These are phyloP conservation scores for Vitis hybrid DNA, from an alignment of 177 flowering plant genomes.

Conservation along the genomic window DNA sequence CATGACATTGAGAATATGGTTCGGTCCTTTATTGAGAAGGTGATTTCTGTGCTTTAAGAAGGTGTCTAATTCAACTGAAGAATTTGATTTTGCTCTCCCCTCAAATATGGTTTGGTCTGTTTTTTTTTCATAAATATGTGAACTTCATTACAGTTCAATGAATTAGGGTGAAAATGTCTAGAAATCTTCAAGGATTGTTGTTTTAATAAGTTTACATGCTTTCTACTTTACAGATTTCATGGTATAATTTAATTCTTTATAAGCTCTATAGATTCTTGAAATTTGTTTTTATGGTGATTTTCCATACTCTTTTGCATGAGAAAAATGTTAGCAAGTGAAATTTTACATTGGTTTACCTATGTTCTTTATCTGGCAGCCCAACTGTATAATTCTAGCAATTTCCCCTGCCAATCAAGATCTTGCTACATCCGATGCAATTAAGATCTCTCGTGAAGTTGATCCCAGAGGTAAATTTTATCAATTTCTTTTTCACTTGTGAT, in stretches of 20 bases:
- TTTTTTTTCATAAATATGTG: too few species aligned
- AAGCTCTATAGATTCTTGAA: not conserved
- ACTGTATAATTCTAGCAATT: constrained; percentile 54
- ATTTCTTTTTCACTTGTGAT: too few species aligned
- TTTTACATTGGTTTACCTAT: not conserved
- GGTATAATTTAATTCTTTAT: not conserved
- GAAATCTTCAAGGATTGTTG: not conserved
- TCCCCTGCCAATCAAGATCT: constrained; percentile 64
- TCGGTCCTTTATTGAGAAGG: constrained; percentile 66
- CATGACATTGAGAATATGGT: constrained; percentile 70
- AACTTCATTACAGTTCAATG: not conserved
- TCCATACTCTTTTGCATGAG: not conserved
- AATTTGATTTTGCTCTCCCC: not conserved
- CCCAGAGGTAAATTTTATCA: constrained; percentile 39
- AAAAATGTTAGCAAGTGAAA: not conserved
- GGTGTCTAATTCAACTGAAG: not conserved
- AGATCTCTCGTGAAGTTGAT: constrained; percentile 61
- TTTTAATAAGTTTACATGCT: not conserved
- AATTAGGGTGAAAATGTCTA: not conserved
- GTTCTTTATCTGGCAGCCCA: constrained; percentile 36
- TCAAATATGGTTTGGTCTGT: too few species aligned
- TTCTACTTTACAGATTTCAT: not conserved
- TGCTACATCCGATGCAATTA: constrained; percentile 61
- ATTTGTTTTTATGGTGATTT: constrained; percentile 2
- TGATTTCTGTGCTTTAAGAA: constrained; percentile 13